Percentiles rank a stretch among this genome's conserved stretches.
phyloP scores from a whole-genome alignment of 179 eudicot species.

The Kewa caespitosa region DNA sequence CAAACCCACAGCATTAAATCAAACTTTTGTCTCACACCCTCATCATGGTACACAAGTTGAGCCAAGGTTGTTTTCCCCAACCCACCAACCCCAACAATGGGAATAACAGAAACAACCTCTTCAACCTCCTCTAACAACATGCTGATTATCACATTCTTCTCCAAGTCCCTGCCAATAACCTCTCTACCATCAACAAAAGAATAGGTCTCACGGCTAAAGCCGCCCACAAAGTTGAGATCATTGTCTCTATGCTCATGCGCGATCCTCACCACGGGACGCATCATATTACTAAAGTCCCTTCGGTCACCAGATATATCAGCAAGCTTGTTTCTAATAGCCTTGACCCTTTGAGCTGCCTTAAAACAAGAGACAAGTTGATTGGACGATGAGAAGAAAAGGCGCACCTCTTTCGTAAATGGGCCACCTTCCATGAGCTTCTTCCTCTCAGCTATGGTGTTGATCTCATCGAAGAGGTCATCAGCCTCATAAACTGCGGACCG shows the following conservation, averaged over 20 bases:
- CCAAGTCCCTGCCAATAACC: slow-evolving; percentile 6
- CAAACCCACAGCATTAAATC: background rate
- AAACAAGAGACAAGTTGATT: background rate
- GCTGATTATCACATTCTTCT: background rate
- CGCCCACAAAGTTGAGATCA: no score
- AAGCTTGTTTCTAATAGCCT: background rate
- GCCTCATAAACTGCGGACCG: background rate
- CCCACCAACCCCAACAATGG: slow-evolving; percentile 5
- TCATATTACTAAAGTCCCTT: background rate
- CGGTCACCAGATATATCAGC: background rate
- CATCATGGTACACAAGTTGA: background rate
- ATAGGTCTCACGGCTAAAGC: no score
- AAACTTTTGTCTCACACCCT: background rate
- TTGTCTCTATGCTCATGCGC: no score
- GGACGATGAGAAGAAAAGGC: slow-evolving; percentile 4
- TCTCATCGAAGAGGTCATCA: slow-evolving; percentile 5
- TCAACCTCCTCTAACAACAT: background rate
- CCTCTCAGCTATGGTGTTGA: background rate
- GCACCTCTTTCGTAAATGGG: background rate
- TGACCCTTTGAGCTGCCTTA: background rate
- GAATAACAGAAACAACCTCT: background rate
- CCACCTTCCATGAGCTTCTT: slow-evolving; percentile 1
- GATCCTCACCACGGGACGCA: background rate
- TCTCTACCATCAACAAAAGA: no score
- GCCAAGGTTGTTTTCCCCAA: slow-evolving; percentile 6